A percentile compares a stretch with the other conserved stretches of the same genome.
Evolutionary conservation across 2,329 filamentous ascomycete species (phyloP).

Genomic region (Alternaria infectoria): DNA sequence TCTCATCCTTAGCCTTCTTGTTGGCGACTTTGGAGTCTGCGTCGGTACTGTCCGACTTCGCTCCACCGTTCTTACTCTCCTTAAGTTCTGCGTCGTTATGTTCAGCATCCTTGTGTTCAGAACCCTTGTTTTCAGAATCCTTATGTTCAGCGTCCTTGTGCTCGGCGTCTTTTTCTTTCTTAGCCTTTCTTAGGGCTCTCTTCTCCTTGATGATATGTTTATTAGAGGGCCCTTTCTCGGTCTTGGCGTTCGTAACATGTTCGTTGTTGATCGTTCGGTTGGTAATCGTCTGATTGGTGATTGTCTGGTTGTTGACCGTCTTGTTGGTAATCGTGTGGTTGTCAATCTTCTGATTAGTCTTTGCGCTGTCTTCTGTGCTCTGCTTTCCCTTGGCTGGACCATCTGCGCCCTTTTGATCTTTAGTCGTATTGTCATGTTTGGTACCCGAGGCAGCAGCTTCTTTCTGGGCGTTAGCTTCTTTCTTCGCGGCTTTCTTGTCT

Average conservation of each 20-base stretch:
- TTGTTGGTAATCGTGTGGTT: background rate
- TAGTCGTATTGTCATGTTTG: background rate
- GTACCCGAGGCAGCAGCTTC: background rate
- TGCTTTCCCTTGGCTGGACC: background rate
- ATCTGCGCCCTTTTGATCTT: background rate
- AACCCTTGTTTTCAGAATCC: background rate
- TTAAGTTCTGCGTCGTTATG: background rate
- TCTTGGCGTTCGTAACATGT: background rate
- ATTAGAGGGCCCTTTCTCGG: background rate
- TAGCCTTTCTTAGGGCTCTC: background rate
- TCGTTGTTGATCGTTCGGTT: background rate
- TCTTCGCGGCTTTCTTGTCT: background rate
- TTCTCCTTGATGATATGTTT: background rate
- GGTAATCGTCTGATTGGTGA: background rate
- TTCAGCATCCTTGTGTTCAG: background rate
- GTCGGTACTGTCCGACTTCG: background rate
- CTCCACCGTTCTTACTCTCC: background rate
- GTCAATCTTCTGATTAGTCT: background rate
- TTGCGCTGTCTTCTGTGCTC: background rate
- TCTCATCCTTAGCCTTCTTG: background rate
- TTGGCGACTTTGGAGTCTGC: background rate
- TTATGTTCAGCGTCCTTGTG: background rate
- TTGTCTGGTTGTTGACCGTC: background rate
- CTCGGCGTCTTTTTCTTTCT: background rate
- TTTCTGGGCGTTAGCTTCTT: background rate